Base-by-base conservation (phyloP, 148 eudicot species). In the Rhododendron williamsianum region DNA sequence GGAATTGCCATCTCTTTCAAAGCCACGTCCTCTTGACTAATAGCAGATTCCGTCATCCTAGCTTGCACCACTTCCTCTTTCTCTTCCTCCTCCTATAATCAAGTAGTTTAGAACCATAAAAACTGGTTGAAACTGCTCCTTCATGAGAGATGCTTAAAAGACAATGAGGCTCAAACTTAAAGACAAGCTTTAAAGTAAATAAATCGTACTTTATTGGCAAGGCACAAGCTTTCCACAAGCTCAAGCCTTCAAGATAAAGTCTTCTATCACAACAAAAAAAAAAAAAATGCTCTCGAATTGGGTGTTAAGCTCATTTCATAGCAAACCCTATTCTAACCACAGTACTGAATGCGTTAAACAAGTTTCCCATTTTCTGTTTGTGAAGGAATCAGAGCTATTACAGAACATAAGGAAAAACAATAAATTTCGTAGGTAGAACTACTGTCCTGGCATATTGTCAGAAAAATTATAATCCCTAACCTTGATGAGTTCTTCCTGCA, bases 401-500 rank as follows among this genome's bases (percentile, higher is more conserved):
- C 45, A 25, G 8, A 45, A 71, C 23, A 21, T 19, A 72, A 19
- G 16, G 85, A 4, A 83, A 72, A 83, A 1, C 30, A 19, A 21
- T 33, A 21, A 73, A 49, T 3, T 83, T 6, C 6, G 3, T 18
- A 16, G n/a, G 46, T 43, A 33, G 15, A 35, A 54, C 2, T 46
- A 80, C 4, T 83, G 16, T 46, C 60, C 58, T 69, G 16, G 76
- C 43, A 25, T 43, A 67, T 19, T 69, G 48, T 60, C 76, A 86
- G 27, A 46, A 87, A 81, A 38, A 21, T 82, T n/a, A 23, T 58
- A 51, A 52, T 65, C 63, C 63, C 30, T 18, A 81, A 95, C 98
- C 98, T 95, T 92, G 87, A 95, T 93, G 81, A 93, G 92, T 88
- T 95, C 98, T 92, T 95, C 96, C 82, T 95, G 93, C 96, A 92